These are phyloP conservation scores for Stropharia rugosoannulata DNA, from an alignment of 768 basidiomycete genomes.

Conservation along the genomic window DNA sequence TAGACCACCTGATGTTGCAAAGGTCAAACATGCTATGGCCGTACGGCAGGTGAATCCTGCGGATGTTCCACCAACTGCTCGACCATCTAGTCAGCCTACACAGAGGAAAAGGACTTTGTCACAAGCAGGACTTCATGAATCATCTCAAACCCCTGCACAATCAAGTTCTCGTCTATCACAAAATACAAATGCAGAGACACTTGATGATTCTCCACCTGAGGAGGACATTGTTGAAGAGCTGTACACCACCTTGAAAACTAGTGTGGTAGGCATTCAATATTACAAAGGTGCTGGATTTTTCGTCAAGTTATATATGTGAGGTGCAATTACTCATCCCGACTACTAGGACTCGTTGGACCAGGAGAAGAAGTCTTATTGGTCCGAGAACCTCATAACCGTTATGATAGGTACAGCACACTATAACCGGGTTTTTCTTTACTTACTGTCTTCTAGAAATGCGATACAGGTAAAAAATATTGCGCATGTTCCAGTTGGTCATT, in stretches of 20 bases:
- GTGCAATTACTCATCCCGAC: slow-evolving; percentile 7
- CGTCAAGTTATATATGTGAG: neutral
- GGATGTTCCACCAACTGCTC: slow-evolving; percentile 54
- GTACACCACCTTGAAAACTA: slow-evolving; percentile 56
- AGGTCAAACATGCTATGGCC: slow-evolving; percentile 59
- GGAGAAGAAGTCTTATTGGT: slow-evolving; percentile 75
- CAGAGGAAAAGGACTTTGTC: slow-evolving; percentile 46
- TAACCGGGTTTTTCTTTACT: neutral
- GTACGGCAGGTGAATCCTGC: slow-evolving; percentile 50
- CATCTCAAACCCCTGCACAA: neutral
- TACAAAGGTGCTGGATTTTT: slow-evolving; percentile 52
- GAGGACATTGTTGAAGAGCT: slow-evolving; percentile 64
- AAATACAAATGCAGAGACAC: slow-evolving; percentile 36
- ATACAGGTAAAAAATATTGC: slow-evolving; percentile 82
- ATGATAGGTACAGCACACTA: slow-evolving; percentile 51
- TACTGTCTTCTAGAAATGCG: slow-evolving; percentile 51
- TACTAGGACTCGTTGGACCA: slow-evolving; percentile 72
- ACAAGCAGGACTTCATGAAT: slow-evolving; percentile 18
- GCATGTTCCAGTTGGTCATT: slow-evolving; percentile 75
- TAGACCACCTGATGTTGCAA: slow-evolving; percentile 62
- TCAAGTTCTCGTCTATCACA: slow-evolving; percentile 4
- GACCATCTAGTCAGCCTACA: slow-evolving; percentile 19
- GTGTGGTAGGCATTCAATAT: slow-evolving; percentile 83
- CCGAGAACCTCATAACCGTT: slow-evolving; percentile 64
- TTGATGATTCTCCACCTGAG: slow-evolving; percentile 39